These are phyloP conservation scores for Linum trigynum DNA, from an alignment of 345 rosid genomes.

Conservation along the genomic window DNA sequence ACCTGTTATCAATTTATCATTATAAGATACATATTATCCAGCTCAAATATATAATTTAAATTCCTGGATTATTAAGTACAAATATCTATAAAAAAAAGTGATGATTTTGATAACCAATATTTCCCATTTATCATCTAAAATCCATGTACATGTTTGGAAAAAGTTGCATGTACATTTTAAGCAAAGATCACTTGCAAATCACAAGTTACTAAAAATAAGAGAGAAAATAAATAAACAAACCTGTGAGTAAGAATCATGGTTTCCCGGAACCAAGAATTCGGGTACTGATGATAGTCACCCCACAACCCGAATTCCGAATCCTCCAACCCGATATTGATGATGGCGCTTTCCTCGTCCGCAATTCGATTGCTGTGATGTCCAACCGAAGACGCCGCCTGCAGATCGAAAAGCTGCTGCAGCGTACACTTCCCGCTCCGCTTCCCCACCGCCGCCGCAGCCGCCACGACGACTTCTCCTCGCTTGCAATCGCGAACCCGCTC, in stretches of 20 bases:
- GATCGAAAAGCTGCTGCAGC: constrained; percentile 59
- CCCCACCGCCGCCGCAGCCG: not conserved
- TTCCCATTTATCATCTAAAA: too few species aligned
- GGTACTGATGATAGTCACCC: constrained; percentile 31
- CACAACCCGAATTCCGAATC: not conserved
- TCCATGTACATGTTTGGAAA: too few species aligned
- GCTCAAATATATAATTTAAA: too few species aligned
- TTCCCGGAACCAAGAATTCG: constrained; percentile 61
- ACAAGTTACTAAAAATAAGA: not conserved
- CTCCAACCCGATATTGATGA: constrained; percentile 26
- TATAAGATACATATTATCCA: too few species aligned
- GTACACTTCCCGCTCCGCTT: constrained; percentile 48
- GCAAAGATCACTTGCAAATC: too few species aligned
- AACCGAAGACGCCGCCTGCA: too few species aligned
- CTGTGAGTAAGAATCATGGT: constrained; percentile 57
- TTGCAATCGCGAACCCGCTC: constrained; percentile 3
- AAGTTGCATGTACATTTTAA: too few species aligned
- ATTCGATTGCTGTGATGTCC: constrained; percentile 48
- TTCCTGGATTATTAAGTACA: too few species aligned
- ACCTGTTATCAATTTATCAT: too few species aligned
- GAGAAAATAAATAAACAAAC: not conserved
- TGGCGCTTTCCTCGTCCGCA: constrained; percentile 37
- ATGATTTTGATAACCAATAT: too few species aligned
- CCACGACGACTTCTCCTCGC: not conserved
- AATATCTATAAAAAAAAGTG: too few species aligned